A percentile compares a stretch with the other conserved stretches of the same genome.
Evolutionary conservation across 805 yeast species (phyloP).

Genomic region (Candida boleticola): DNA sequence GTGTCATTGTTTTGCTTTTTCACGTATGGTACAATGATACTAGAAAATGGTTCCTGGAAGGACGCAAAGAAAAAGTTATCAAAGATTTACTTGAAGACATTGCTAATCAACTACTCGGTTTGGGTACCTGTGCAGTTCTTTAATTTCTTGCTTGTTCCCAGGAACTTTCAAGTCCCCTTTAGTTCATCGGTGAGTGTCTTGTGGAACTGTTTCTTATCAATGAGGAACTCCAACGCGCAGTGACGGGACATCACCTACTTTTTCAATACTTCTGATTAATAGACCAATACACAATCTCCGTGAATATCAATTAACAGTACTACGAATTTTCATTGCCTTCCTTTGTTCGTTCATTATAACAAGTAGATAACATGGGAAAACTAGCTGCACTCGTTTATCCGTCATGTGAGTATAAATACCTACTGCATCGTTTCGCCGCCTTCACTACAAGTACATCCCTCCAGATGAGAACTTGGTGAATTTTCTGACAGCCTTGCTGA

Average conservation of each 20-base stretch:
- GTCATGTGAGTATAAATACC: no score
- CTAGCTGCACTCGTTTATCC: no score
- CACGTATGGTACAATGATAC: constrained; percentile 75
- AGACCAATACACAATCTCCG: no score
- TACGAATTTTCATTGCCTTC: not conserved
- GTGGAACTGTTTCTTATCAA: constrained; percentile 91
- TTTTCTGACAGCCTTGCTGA: constrained; percentile 20
- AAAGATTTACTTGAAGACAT: constrained; percentile 63
- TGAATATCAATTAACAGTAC: no score
- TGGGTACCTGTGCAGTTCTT: constrained; percentile 83
- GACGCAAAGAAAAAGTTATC: constrained; percentile 64
- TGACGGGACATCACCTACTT: no score
- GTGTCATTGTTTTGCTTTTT: constrained; percentile 76
- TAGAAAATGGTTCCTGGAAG: constrained; percentile 69
- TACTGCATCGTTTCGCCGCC: not conserved
- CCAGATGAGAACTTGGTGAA: constrained; percentile 23
- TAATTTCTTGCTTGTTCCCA: constrained; percentile 69
- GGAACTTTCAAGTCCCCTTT: constrained; percentile 83
- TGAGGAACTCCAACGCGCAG: constrained; percentile 50
- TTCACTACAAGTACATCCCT: constrained; percentile 26
- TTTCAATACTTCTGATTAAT: not conserved
- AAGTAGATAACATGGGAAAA: no score
- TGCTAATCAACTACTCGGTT: constrained; percentile 66
- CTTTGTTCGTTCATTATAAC: not conserved
- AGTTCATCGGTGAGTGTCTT: constrained; percentile 81